Base-by-base conservation (phyloP, 1,139 yeast genomes). In the Kurtzmaniella natalensis region DNA sequence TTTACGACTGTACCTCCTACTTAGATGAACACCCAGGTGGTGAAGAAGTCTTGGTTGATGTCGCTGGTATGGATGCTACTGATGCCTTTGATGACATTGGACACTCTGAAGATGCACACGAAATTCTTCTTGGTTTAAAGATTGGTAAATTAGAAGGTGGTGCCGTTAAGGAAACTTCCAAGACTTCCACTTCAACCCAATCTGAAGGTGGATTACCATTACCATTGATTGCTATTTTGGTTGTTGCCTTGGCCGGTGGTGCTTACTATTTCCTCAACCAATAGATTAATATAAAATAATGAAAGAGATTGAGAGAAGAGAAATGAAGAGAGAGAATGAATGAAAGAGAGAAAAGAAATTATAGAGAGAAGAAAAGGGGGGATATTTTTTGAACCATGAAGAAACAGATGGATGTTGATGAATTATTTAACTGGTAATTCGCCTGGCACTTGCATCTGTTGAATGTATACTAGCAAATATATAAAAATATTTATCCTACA, bases 21-120 rank as follows among this genome's bases (percentile, higher is more conserved):
- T 62, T 89, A 41, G 96, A 89, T 53, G 97, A 92, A 68, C 99
- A 92, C 65, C 75, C 75, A 42, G 99, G 99, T 69, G 99, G 99
- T 55, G 97, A 88, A 62, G 98, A 94, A 62, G 96, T 92, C 33
- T 73, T 92, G 48, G 64, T 83, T 37, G 98, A 94, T 55, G 76
- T 80, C 49, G 97, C 92, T 40, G 98, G 98, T 46, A 69, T 71
- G 38, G 98, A 94, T 59, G 94, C 96, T 39, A 89, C 98, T 31
- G 92, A 81, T 47, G 89, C 95, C 24, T 92, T 92, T 55, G 88
- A 86, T 42, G 98, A 92, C 57, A 89, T 92, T 53, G 98, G 98
- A 27, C 99, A 92, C 64, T 88, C 97, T 26, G 96, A 89, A 46
- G 96, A 89, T 49, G 97, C 98, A 24, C 78, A 80, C 47, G 94